These are phyloP conservation scores for Xylaria venustula DNA, from an alignment of 495 filamentous ascomycete genomes.

Conservation along the genomic window DNA sequence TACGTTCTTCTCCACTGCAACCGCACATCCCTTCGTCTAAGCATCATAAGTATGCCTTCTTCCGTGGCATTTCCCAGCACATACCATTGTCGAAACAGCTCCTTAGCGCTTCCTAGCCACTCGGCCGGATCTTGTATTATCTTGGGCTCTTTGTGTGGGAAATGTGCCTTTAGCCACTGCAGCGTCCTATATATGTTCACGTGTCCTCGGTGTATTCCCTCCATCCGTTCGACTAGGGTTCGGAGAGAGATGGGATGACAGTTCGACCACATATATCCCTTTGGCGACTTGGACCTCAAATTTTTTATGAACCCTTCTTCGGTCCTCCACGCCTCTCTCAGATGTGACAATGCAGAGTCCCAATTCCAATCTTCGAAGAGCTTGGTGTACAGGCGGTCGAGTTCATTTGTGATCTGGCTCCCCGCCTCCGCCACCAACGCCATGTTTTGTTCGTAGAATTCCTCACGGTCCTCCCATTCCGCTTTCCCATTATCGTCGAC, in stretches of 20 bases:
- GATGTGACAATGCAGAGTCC: neutral
- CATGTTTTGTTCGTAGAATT: too few species aligned
- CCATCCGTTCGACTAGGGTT: neutral
- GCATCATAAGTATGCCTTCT: constrained; percentile 1
- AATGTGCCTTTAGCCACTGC: neutral
- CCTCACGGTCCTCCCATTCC: too few species aligned
- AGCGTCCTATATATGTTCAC: neutral
- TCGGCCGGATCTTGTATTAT: neutral
- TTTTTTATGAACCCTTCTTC: neutral
- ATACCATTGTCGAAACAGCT: constrained; percentile 2
- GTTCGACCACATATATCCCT: neutral
- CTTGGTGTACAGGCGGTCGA: neutral
- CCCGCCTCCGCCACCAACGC: too few species aligned
- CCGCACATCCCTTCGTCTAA: constrained; percentile 1
- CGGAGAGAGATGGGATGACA: neutral
- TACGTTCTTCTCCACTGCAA: neutral
- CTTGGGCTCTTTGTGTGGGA: neutral
- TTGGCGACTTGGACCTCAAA: neutral
- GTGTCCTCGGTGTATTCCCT: neutral
- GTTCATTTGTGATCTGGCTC: neutral
- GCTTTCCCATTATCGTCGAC: too few species aligned
- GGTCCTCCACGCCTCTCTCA: neutral
- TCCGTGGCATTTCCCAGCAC: neutral
- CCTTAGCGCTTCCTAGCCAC: neutral
- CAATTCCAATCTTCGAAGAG: neutral